Evolutionary conservation across 371 early-diverging fungal species (phyloP).

Genomic region (Basidiobolus meristosporus): DNA sequence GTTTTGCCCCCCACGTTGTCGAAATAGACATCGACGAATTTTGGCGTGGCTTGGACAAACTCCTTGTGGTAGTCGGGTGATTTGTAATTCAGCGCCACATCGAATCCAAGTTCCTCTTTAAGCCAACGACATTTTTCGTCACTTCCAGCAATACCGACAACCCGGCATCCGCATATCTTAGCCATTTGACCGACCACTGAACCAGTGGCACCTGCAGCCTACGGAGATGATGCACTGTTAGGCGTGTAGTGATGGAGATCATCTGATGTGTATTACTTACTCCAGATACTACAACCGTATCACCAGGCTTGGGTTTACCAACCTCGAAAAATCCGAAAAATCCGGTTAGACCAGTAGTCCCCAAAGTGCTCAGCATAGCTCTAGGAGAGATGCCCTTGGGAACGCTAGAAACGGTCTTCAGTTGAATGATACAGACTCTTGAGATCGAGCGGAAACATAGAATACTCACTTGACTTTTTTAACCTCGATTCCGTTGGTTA

Average conservation of each 20-base stretch:
- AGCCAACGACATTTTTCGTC: constrained; percentile 49
- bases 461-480: constrained; percentile 18
- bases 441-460: no score
- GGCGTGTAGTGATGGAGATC: neutral
- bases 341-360: constrained; percentile 46
- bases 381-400: no score
- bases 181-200: constrained; percentile 48
- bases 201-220: constrained; percentile 29
- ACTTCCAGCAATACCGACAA: constrained; percentile 47
- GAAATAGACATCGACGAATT: constrained; percentile 50
- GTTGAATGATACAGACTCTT: no score
- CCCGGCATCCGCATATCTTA: constrained; percentile 33
- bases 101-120: constrained; percentile 29
- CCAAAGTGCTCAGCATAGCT: no score
- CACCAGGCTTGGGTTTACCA: constrained; percentile 33
- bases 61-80: constrained; percentile 14
- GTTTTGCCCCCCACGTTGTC: constrained; percentile 59
- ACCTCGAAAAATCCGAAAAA: constrained; percentile 31
- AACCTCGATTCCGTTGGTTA: constrained; percentile 12
- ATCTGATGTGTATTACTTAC: constrained; percentile 1
- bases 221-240: neutral
- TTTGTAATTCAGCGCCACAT: constrained; percentile 54
- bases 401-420: no score
- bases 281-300: constrained; percentile 42
- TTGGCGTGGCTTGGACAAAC: constrained; percentile 24